Evolutionary conservation across 2,329 filamentous ascomycete species (phyloP).

Genomic region (Trematosphaeria pertusa): DNA sequence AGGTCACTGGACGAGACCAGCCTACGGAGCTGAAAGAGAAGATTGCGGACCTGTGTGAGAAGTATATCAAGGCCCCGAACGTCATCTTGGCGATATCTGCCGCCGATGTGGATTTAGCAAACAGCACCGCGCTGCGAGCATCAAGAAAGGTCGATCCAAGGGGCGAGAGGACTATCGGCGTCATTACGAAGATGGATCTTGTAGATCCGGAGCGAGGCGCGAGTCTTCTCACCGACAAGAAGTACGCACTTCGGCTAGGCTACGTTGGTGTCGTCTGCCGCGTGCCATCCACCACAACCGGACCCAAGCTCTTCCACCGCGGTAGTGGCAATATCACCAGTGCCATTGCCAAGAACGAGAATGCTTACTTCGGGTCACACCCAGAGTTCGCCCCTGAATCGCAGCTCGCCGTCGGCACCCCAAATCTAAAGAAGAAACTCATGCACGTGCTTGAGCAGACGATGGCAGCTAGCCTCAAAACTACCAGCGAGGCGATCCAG

Average conservation of each 20-base stretch:
- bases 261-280: slow-evolving; percentile 96
- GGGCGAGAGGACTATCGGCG: slow-evolving; percentile 94
- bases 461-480: slow-evolving; percentile 91
- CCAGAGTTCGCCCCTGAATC: slow-evolving; percentile 80
- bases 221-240: slow-evolving; percentile 81
- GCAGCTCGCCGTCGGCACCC: slow-evolving; percentile 80
- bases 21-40: slow-evolving; percentile 92
- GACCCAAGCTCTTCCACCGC: slow-evolving; percentile 78
- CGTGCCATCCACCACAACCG: slow-evolving; percentile 68
- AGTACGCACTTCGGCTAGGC: slow-evolving; percentile 92
- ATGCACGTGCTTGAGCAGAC: slow-evolving; percentile 97
- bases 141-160: slow-evolving; percentile 91
- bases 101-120: slow-evolving; percentile 95
- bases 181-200: slow-evolving; percentile 99
- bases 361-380: slow-evolving; percentile 84
- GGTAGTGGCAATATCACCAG: slow-evolving; percentile 79
- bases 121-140: slow-evolving; percentile 89
- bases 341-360: slow-evolving; percentile 87
- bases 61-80: slow-evolving; percentile 96
- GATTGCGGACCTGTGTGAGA: slow-evolving; percentile 95
- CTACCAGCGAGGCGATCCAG: slow-evolving; percentile 88
- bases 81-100: slow-evolving; percentile 97
- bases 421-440: slow-evolving; percentile 88
- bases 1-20: slow-evolving; percentile 90
- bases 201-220: slow-evolving; percentile 83